Evolutionary conservation across 305 asterid genomes (phyloP).

Genomic region (Solanum chacoense): DNA sequence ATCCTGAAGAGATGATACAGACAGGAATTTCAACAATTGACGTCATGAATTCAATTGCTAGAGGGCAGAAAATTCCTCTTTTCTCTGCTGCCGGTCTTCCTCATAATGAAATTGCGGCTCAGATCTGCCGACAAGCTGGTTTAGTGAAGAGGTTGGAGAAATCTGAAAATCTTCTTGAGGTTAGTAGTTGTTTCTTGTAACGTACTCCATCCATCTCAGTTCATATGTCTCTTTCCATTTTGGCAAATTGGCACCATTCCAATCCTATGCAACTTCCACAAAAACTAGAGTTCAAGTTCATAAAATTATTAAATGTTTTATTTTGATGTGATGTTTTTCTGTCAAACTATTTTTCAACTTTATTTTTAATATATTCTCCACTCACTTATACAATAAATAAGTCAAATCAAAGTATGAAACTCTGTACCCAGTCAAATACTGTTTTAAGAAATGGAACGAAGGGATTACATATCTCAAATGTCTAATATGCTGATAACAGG

Average conservation of each 20-base stretch:
- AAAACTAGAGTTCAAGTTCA: not conserved
- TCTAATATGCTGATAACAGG: not conserved
- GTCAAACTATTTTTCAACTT: not conserved
- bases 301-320: not conserved
- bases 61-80: conserved; percentile 97
- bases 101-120: conserved; percentile 98
- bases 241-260: not conserved
- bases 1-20: conserved; percentile 99
- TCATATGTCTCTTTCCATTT: not conserved
- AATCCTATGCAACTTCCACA: not conserved
- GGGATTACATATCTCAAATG: not conserved
- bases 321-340: not conserved
- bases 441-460: not conserved
- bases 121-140: conserved; percentile 99
- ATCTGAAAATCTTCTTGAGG: conserved; percentile 81
- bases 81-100: conserved; percentile 99
- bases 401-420: not conserved
- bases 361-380: not conserved
- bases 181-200: conserved; percentile 9
- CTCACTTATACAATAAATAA: not conserved
- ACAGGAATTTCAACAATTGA: conserved; percentile 97
- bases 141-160: conserved; percentile 89
- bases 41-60: conserved; percentile 98
- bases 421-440: not conserved
- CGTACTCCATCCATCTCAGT: not conserved